These are phyloP conservation scores for Aquilaria yunnanensis DNA, from an alignment of 345 rosid species.

Conservation along the genomic window DNA sequence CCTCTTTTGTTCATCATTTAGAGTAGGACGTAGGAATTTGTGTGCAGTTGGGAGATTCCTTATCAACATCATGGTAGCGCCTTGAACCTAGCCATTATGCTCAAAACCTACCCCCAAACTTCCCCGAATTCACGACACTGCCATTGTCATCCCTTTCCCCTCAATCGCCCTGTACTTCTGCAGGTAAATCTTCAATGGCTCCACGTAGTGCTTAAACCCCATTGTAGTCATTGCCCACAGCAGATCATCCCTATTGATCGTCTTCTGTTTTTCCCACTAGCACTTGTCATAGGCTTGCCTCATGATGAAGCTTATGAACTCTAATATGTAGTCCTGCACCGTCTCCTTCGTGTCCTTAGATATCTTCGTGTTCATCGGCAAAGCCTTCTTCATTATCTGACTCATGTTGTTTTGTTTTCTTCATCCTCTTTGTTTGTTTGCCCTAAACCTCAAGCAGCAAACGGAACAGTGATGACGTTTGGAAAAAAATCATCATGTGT, in stretches of 20 bases:
- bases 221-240: slow-evolving; percentile 62
- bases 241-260: slow-evolving; percentile 59
- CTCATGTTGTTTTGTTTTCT: slow-evolving; percentile 28
- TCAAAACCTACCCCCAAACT: slow-evolving; percentile 13
- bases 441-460: no score
- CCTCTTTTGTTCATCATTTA: no score
- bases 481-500: not conserved
- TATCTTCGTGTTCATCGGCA: slow-evolving; percentile 57
- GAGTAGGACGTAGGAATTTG: no score
- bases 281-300: slow-evolving; percentile 62
- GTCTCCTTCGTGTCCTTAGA: slow-evolving; percentile 62
- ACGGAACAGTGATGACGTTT: no score
- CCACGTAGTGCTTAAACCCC: slow-evolving; percentile 55
- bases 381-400: slow-evolving; percentile 53
- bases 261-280: slow-evolving; percentile 57
- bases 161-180: slow-evolving; percentile 51
- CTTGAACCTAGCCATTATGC: slow-evolving; percentile 9
- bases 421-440: no score
- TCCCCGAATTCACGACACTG: slow-evolving; percentile 9
- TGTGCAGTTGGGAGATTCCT: slow-evolving; percentile 4
- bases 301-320: slow-evolving; percentile 58
- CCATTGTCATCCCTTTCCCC: slow-evolving; percentile 32
- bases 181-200: slow-evolving; percentile 44
- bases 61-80: slow-evolving; percentile 14
- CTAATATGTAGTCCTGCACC: slow-evolving; percentile 57